phyloP scores from a whole-genome alignment of 2,329 filamentous ascomycete species.

The Allantophomopsis cytisporea region DNA sequence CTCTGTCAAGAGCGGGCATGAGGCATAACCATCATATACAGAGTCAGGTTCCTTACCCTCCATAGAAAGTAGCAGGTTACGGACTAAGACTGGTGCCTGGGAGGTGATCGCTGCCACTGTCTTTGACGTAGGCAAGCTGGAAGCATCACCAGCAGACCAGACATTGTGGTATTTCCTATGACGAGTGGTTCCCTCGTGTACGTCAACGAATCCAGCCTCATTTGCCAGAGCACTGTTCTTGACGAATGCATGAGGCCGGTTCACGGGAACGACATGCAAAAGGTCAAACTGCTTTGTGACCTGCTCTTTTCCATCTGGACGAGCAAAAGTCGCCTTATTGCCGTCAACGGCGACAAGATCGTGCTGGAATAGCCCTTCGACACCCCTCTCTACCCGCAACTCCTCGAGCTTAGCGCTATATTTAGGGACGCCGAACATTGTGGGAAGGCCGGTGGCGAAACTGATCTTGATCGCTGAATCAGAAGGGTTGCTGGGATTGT shows the following conservation, averaged over 20 bases:
- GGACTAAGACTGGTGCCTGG: slow-evolving; percentile 34
- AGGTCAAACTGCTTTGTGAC: slow-evolving; percentile 37
- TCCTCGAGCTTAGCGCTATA: slow-evolving; percentile 39
- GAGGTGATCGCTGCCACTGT: slow-evolving; percentile 38
- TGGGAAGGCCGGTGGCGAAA: slow-evolving; percentile 39
- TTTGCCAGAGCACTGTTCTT: slow-evolving; percentile 39
- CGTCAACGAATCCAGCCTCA: slow-evolving; percentile 41
- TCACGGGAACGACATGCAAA: slow-evolving; percentile 43
- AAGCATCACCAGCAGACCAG: slow-evolving; percentile 45
- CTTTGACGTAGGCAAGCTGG: slow-evolving; percentile 44
- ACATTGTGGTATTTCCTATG: slow-evolving; percentile 41
- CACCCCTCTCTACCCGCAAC: slow-evolving; percentile 36
- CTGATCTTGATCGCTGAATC: slow-evolving; percentile 32
- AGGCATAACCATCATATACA: slow-evolving; percentile 39
- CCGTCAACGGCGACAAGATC: slow-evolving; percentile 39
- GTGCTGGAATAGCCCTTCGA: slow-evolving; percentile 44
- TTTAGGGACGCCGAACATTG: slow-evolving; percentile 48
- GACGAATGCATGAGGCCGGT: slow-evolving; percentile 40
- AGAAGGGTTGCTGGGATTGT: slow-evolving; percentile 24
- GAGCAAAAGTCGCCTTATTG: slow-evolving; percentile 35
- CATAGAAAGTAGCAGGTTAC: slow-evolving; percentile 28
- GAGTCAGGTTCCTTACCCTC: slow-evolving; percentile 30
- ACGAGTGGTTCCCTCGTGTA: slow-evolving; percentile 35
- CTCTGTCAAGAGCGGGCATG: slow-evolving; percentile 37
- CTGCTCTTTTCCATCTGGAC: slow-evolving; percentile 25